These are phyloP conservation scores for Candida sp. DNA, from an alignment of 1,139 yeast genomes.

Conservation along the genomic window DNA sequence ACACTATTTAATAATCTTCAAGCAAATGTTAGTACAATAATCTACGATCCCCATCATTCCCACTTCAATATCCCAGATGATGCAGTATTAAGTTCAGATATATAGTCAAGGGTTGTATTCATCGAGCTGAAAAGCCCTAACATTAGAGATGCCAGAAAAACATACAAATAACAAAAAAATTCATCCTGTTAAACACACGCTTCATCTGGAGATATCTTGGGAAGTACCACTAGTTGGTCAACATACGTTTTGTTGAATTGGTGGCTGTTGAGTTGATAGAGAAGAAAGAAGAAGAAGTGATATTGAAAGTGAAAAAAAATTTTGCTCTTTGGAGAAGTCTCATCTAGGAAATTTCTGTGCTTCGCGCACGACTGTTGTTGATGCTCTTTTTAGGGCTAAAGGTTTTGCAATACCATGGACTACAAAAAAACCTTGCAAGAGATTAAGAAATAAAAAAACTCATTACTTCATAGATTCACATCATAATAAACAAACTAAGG, in stretches of 20 bases:
- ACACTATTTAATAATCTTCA: not conserved
- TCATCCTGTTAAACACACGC: slow-evolving; percentile 35
- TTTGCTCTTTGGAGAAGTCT: not conserved
- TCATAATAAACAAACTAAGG: no score
- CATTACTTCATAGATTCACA: no score
- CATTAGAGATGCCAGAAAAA: slow-evolving; percentile 81
- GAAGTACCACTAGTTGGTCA: not conserved
- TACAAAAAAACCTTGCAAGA: no score
- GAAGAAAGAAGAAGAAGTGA: not conserved
- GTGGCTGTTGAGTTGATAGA: not conserved
- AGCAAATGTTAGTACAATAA: not conserved
- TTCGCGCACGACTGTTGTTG: no score
- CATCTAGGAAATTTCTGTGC: not conserved
- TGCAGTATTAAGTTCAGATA: slow-evolving; percentile 40
- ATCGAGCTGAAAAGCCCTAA: slow-evolving; percentile 62
- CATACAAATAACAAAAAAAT: slow-evolving; percentile 36
- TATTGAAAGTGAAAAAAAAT: not conserved
- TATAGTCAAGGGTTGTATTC: slow-evolving; percentile 59
- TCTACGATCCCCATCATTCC: not conserved
- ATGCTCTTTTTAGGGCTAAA: no score
- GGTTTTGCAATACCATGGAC: no score
- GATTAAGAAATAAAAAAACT: no score
- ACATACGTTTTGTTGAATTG: not conserved
- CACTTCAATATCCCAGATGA: not conserved
- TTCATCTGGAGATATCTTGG: not conserved